phyloP scores from a whole-genome alignment of 768 basidiomycete genomes.

The Pulveroboletus frians region DNA sequence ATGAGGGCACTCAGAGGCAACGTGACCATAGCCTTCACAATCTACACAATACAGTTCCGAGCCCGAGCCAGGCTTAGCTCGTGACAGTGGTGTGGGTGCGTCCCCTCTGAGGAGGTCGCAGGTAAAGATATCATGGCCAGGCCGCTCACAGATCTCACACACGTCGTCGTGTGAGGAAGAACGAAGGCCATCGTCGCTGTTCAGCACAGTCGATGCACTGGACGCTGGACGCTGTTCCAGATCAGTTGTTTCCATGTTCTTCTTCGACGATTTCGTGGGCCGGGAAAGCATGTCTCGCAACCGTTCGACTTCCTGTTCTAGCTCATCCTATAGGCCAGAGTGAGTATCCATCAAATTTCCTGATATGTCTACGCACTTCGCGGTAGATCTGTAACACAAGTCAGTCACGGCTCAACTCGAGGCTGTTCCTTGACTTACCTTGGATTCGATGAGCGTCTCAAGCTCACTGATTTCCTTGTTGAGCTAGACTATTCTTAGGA shows the following conservation, averaged over 20 bases:
- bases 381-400: slow-evolving; percentile 62
- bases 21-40: slow-evolving; percentile 77
- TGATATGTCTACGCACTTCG: slow-evolving; percentile 44
- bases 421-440: slow-evolving; percentile 43
- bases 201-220: slow-evolving; percentile 22
- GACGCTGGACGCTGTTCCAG: slow-evolving; percentile 20
- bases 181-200: slow-evolving; percentile 18
- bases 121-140: slow-evolving; percentile 82
- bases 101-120: slow-evolving; percentile 72
- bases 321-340: slow-evolving; percentile 56
- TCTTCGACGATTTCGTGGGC: slow-evolving; percentile 52
- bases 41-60: slow-evolving; percentile 68
- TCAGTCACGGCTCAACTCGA: slow-evolving; percentile 2
- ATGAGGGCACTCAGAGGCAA: slow-evolving; percentile 74
- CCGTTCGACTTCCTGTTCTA: slow-evolving; percentile 78
- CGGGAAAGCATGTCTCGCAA: slow-evolving; percentile 66
- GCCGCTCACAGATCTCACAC: slow-evolving; percentile 84
- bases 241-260: slow-evolving; percentile 37
- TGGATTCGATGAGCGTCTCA: slow-evolving; percentile 89
- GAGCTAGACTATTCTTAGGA: slow-evolving; percentile 43
- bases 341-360: slow-evolving; percentile 7
- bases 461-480: slow-evolving; percentile 91
- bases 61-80: slow-evolving; percentile 11
- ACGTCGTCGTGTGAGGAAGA: slow-evolving; percentile 37
- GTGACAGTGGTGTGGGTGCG: slow-evolving; percentile 24